Evolutionary conservation across 2,329 filamentous ascomycete species (phyloP).

Genomic region (Setomelanomma holmii): DNA sequence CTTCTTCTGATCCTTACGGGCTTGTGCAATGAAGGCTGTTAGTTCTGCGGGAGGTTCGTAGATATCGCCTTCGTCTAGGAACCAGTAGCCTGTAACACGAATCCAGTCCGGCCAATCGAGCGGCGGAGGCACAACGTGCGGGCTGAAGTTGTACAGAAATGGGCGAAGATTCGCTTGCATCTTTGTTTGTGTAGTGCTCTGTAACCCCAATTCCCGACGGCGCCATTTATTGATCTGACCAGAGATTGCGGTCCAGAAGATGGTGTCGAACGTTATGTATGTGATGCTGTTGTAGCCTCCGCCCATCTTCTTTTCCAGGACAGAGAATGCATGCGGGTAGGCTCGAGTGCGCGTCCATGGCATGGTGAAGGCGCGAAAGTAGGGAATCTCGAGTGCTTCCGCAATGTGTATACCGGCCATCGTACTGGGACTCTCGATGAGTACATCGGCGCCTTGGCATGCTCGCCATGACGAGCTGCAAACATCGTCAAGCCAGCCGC

Average conservation of each 20-base stretch:
- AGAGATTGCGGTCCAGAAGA: slow-evolving; percentile 95
- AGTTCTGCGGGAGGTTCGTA: slow-evolving; percentile 81
- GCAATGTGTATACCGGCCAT: slow-evolving; percentile 99
- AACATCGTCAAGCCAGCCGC: slow-evolving; percentile 92
- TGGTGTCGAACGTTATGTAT: slow-evolving; percentile 94
- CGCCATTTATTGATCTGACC: slow-evolving; percentile 94
- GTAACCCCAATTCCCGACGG: slow-evolving; percentile 77
- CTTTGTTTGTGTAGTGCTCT: slow-evolving; percentile 83
- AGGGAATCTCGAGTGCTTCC: slow-evolving; percentile 89
- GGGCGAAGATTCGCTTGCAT: slow-evolving; percentile 98
- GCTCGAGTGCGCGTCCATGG: slow-evolving; percentile 96
- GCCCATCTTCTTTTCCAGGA: slow-evolving; percentile 91
- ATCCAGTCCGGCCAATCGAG: slow-evolving; percentile 98
- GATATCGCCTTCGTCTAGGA: slow-evolving; percentile 75
- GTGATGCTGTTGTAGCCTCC: slow-evolving; percentile 94
- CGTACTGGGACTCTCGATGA: slow-evolving; percentile 94
- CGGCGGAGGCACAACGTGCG: slow-evolving; percentile 90
- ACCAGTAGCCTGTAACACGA: slow-evolving; percentile 97
- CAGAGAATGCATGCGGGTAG: slow-evolving; percentile 95
- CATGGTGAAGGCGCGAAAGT: slow-evolving; percentile 98
- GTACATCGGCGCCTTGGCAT: slow-evolving; percentile 84
- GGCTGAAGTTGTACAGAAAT: slow-evolving; percentile 97
- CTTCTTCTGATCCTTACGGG: slow-evolving; percentile 82
- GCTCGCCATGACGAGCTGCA: slow-evolving; percentile 81
- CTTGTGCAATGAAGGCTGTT: slow-evolving; percentile 80